phyloP scores from a whole-genome alignment of 495 filamentous ascomycete genomes.

The Aspergillus haitiensis region DNA sequence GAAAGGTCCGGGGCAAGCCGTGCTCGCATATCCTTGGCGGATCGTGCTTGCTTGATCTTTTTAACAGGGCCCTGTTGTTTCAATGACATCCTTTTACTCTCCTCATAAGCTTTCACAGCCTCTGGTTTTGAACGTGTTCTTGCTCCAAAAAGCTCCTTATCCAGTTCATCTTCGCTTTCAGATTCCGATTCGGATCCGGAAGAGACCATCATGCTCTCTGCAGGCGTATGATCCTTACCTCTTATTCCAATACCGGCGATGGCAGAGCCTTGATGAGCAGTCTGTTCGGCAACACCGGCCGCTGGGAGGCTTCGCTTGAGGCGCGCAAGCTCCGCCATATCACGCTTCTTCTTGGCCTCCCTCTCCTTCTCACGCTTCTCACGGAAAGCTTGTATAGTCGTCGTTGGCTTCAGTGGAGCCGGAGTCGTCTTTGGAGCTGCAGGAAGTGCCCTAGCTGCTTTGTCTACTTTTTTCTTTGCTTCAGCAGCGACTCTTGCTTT shows the following conservation, averaged over 20 bases:
- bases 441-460: conserved; percentile 39
- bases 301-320: conserved; percentile 57
- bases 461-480: conserved; percentile 37
- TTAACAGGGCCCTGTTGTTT: conserved; percentile 70
- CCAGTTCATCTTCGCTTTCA: conserved; percentile 67
- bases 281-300: conserved; percentile 55
- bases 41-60: conserved; percentile 72
- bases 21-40: conserved; percentile 89
- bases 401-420: conserved; percentile 39
- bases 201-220: conserved; percentile 84
- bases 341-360: conserved; percentile 70
- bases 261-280: conserved; percentile 74
- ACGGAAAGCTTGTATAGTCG: conserved; percentile 53
- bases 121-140: conserved; percentile 44
- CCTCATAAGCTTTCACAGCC: conserved; percentile 53
- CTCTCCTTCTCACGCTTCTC: conserved; percentile 70
- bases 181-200: conserved; percentile 71
- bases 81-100: conserved; percentile 53
- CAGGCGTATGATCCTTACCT: conserved; percentile 76
- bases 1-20: conserved; percentile 87
- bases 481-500: conserved; percentile 44
- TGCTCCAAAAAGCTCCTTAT: conserved; percentile 60
- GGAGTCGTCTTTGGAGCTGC: conserved; percentile 34
- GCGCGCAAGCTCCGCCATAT: conserved; percentile 64
- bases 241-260: conserved; percentile 71